These are phyloP conservation scores for Dictyostelium brefeldianum DNA, from an alignment of 78 protist genomes.

Conservation along the genomic window DNA sequence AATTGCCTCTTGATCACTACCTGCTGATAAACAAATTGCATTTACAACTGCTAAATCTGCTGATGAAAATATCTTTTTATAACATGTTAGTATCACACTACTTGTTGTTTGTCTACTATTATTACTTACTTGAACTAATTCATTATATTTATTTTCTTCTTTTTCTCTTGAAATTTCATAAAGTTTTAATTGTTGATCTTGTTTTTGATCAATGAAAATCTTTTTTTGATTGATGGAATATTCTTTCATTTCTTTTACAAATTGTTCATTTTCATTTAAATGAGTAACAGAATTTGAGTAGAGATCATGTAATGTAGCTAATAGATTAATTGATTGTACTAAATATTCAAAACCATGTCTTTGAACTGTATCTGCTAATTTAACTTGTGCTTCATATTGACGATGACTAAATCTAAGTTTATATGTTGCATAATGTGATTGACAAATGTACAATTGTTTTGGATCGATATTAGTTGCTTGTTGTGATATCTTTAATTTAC, in stretches of 20 bases:
- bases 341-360: constrained; percentile 66
- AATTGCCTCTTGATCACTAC: constrained; percentile 65
- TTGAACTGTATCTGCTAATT: constrained; percentile 46
- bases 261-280: constrained; percentile 19
- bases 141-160: constrained; percentile 67
- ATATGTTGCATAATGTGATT: constrained; percentile 42
- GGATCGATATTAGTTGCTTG: constrained; percentile 26
- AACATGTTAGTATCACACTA: too few species aligned
- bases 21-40: constrained; percentile 78
- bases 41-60: constrained; percentile 76
- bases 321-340: constrained; percentile 58
- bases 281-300: constrained; percentile 20
- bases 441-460: constrained; percentile 23
- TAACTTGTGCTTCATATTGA: constrained; percentile 26
- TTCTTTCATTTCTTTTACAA: constrained; percentile 37
- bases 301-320: constrained; percentile 51
- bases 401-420: constrained; percentile 9
- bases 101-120: too few species aligned
- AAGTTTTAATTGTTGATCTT: constrained; percentile 34
- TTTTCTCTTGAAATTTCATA: constrained; percentile 44
- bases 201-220: constrained; percentile 8
- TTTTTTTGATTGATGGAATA: constrained; percentile 19
- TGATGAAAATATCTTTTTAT: constrained; percentile 72
- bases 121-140: constrained; percentile 40
- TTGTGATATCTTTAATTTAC: constrained; percentile 30